Base-by-base conservation (phyloP, 2,329 filamentous ascomycete species). In the Samsoniella hepiali region DNA sequence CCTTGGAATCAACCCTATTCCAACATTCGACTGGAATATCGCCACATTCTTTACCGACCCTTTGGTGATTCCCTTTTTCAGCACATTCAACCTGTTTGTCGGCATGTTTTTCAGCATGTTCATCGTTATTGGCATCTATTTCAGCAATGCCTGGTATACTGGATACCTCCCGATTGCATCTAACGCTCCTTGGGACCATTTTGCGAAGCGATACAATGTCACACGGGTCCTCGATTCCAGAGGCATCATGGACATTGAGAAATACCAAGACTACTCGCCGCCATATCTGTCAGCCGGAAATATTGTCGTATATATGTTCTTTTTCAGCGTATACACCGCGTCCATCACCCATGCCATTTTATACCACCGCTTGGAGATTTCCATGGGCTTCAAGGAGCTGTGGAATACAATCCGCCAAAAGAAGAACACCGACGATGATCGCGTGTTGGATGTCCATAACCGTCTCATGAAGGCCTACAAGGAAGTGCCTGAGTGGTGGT, bases 111-210 rank as follows among this genome's bases (percentile, higher is more conserved):
- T 78, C 17, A 72, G 73, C 36, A 77, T 74, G n/a, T 62, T 75
- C 32, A 68, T 79, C 63, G 77, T 80, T 38, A 67, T 79, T 7
- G 75, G 66, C 11, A 74, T 80, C 42, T 79, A 76, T 69, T 79
- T 77, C 68, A 71, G 64, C 38, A 80, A 80, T 69, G 75, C 75
- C 68, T 79, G 76, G 69, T 69, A 77, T 64, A 78, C 78, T 8
- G 77, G 72, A 0, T 81, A 78, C 63, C 70, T 81, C 34, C 79
- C 79, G 29, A 79, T 81, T 72, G 81, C 80, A 69, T 77, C 76
- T 2, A 76, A 73, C 22, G 68, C 72, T 0, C 75, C 77, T 0
- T 81, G 77, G 63, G 77, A 76, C 65, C 79, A 81, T 65, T 73
- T 77, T 60, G 78, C 73, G 11, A 75, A 72, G 2, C 65, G 70